Base-by-base conservation (phyloP, 1,284 basidiomycete species). In the Cutaneotrichosporon cavernicola region DNA sequence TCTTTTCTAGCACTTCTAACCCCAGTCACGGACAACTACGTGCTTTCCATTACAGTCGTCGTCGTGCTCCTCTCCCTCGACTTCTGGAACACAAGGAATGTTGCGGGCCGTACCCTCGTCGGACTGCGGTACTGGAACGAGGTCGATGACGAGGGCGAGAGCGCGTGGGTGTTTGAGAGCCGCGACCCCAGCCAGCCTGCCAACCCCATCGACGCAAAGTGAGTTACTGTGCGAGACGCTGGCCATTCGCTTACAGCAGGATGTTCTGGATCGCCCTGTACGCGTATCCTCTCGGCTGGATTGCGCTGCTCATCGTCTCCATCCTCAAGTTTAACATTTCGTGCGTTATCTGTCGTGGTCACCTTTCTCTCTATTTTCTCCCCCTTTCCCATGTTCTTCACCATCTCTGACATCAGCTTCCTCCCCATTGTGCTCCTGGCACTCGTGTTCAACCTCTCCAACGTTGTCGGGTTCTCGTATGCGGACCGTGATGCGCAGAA, bases 61-160 rank as follows among this genome's bases (percentile, higher is more conserved):
- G 94, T 97, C 26, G 88, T 96, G 1, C 83, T 97, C 26, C 85
- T 97, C 38, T 90, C 93, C 0, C 89, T 94, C 85, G 94, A 97
- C 81, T 97, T 97, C 77, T 97, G 94, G 95, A 97, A 95, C 74
- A 93, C 92, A 70, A 82, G 91, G 89, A 97, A 97, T 74, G 91
- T 97, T 26, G 87, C 93, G 1, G 94, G 94, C 2, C 84, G 95
- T 66, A 92, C 89, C 11, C 83, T 97, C 13, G 94, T 97, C 11
- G 94, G 94, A 13, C 81, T 97, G 68, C 85, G 94, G 62, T 97
- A 94, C 76, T 97, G 94, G 94, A 97, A 97, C 77, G 93, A 97
- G 80, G 92, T 97, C 14, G 92, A 97, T 73, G 93, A 96, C 62
- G 92, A 97, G 71, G 94, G 94, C 2, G 92, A 95, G 76, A 92